Evolutionary conservation across 2,329 filamentous ascomycete genomes (phyloP).

Genomic region (Fusarium sp.): DNA sequence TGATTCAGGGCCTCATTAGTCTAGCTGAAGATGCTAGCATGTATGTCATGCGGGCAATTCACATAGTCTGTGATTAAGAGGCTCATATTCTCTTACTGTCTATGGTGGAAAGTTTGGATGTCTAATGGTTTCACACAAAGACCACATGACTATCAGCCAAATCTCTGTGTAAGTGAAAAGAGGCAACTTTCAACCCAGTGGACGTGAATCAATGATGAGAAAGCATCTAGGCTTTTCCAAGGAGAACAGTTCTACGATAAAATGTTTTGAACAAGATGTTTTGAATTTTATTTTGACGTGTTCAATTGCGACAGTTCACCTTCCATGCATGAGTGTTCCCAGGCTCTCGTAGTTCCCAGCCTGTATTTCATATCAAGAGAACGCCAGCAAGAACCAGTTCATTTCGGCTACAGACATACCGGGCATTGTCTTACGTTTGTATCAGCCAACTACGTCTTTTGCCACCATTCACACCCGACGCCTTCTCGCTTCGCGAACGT

Average conservation of each 20-base stretch:
- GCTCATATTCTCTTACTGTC: background rate
- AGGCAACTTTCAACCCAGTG: background rate
- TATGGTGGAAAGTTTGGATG: background rate
- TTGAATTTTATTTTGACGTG: background rate
- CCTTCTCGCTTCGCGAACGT: slow-evolving; percentile 41
- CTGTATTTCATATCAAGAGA: background rate
- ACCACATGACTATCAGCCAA: slow-evolving; percentile 5
- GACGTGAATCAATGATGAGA: background rate
- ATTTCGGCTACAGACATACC: slow-evolving; percentile 32
- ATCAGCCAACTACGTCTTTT: slow-evolving; percentile 18
- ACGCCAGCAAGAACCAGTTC: slow-evolving; percentile 1
- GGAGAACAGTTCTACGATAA: background rate
- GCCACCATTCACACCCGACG: slow-evolving; percentile 15
- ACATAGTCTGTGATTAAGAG: background rate
- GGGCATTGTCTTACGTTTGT: slow-evolving; percentile 13
- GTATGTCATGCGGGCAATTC: background rate
- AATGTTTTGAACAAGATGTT: background rate
- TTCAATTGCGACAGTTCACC: background rate
- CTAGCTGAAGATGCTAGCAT: background rate
- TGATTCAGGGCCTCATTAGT: slow-evolving; percentile 10
- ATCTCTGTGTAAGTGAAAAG: background rate
- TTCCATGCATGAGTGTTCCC: background rate
- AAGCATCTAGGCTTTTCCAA: background rate
- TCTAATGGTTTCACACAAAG: background rate
- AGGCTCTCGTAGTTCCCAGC: background rate